A percentile compares a stretch with the other conserved stretches of the same genome.
These are phyloP conservation scores for Citrus glauca DNA, from an alignment of 345 rosid genomes.

Conservation along the genomic window DNA sequence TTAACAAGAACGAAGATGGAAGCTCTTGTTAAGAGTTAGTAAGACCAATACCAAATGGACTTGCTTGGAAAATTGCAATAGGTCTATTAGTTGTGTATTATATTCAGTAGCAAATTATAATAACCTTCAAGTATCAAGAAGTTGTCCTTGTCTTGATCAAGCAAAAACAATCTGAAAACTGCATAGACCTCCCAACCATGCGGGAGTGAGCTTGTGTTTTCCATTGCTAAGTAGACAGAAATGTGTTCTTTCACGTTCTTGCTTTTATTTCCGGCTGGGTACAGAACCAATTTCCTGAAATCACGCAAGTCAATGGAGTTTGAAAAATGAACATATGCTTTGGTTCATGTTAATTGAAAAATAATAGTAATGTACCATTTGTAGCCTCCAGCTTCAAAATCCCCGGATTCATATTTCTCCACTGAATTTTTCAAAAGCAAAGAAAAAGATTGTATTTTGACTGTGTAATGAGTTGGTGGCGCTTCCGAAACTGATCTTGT, in stretches of 20 bases:
- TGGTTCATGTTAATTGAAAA: background rate
- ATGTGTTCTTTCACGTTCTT: slow-evolving; percentile 50
- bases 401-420: slow-evolving; percentile 58
- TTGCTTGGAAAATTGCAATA: no score
- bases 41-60: no score
- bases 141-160: slow-evolving; percentile 39
- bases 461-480: slow-evolving; percentile 49
- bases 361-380: slow-evolving; percentile 45
- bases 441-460: slow-evolving; percentile 53
- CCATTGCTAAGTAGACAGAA: slow-evolving; percentile 51
- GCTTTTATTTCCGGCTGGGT: slow-evolving; percentile 63
- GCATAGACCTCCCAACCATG: slow-evolving; percentile 54
- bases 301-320: no score
- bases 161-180: slow-evolving; percentile 46
- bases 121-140: slow-evolving; percentile 38
- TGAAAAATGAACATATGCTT: background rate
- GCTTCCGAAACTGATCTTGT: slow-evolving; percentile 41
- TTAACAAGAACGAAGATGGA: no score
- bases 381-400: slow-evolving; percentile 72
- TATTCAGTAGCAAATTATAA: no score
- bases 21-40: no score
- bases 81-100: no score
- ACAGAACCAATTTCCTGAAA: slow-evolving; percentile 55
- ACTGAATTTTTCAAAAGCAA: slow-evolving; percentile 35
- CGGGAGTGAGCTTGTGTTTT: slow-evolving; percentile 35